Evolutionary conservation across 164 flowering plant genomes (phyloP), one percentile per base, ranked within the genome.

Genomic region (Berberis vulgaris): DNA sequence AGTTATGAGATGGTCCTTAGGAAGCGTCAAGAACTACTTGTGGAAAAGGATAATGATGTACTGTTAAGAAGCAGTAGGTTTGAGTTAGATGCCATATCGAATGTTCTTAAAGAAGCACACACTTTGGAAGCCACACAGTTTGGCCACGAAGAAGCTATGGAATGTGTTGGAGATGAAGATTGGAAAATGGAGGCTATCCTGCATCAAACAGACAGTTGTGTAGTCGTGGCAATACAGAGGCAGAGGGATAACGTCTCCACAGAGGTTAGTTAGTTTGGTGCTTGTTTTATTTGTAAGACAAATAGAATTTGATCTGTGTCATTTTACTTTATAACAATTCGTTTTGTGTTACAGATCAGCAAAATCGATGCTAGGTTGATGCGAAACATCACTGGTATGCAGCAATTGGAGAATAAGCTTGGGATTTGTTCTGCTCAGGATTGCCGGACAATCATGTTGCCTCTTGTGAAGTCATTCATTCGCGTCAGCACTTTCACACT

Each of bases 361-460:
- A 95, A 86, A 87, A 73, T 84, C 67, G 99, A 95, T 80, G 98
- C 87, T 49, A 76, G 80, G 63, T 81, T 95, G 44, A 75, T 89
- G 95, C 78, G 84, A 41, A 80, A 52, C 76, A 78, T 95, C 49
- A 62, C 72, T 60, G 83, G 76, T 69, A 89, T 91, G 91, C 90
- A 84, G 74, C 91, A 88, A 65, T 68, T 89, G 77, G 93, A 95
- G 81, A 73, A 74, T 44, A 86, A 86, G 77, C 88, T 95, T 59
- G 92, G 83, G 50, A 79, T 83, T 62, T 77, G 78, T 63, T 79
- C 89, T 64, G 73, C 82, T 58, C 63, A 78, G 78, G 97, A 95
- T 80, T 95, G 84, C 74, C 83, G 81, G 57, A 71, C 74, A 54
- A 81, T 91, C 65, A n/a, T 95, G 59, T 67, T 91, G 71, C 87